Percentiles rank a stretch among this genome's conserved stretches.
Conservation (phyloP, 148 eudicot genomes). For the Talinum fruticosum region DNA sequence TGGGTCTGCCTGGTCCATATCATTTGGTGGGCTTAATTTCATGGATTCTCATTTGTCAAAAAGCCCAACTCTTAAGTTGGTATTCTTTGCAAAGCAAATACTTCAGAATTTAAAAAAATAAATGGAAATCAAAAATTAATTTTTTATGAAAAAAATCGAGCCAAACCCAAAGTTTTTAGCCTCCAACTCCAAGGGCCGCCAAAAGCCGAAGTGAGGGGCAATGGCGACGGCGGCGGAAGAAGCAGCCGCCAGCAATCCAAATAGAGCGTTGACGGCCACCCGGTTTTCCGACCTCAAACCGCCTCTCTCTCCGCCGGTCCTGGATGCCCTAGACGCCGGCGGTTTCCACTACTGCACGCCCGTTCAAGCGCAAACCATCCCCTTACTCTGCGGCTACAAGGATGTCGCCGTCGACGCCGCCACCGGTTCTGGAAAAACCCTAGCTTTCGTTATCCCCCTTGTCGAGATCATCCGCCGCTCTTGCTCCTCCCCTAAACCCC, state of each 20-base stretch:
- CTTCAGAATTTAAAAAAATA: too few species aligned
- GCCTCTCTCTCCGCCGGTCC: conserved; percentile 54
- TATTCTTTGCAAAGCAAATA: neutral
- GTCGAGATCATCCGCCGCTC: conserved; percentile 76
- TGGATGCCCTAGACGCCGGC: conserved; percentile 45
- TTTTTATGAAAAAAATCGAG: too few species aligned
- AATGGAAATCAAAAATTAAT: too few species aligned
- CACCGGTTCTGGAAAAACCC: conserved; percentile 95
- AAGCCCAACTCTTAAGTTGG: neutral
- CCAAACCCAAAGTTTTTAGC: too few species aligned
- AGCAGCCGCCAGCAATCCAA: conserved; percentile 33
- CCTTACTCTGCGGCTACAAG: conserved; percentile 61
- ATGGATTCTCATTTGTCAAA: neutral
- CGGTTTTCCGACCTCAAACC: conserved; percentile 77
- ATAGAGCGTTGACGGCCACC: conserved; percentile 67
- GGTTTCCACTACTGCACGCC: conserved; percentile 87
- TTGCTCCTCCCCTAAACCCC: conserved; percentile 47
- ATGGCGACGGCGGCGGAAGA: conserved; percentile 17
- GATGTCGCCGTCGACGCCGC: conserved; percentile 97
- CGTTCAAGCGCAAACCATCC: conserved; percentile 91
- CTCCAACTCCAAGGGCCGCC: neutral
- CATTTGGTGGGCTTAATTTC: too few species aligned
- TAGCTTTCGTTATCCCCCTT: conserved; percentile 73
- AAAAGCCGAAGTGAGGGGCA: neutral
- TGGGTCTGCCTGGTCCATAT: too few species aligned